These are phyloP conservation scores for Beta corolliflora DNA, from an alignment of 179 eudicot genomes.

Conservation along the genomic window DNA sequence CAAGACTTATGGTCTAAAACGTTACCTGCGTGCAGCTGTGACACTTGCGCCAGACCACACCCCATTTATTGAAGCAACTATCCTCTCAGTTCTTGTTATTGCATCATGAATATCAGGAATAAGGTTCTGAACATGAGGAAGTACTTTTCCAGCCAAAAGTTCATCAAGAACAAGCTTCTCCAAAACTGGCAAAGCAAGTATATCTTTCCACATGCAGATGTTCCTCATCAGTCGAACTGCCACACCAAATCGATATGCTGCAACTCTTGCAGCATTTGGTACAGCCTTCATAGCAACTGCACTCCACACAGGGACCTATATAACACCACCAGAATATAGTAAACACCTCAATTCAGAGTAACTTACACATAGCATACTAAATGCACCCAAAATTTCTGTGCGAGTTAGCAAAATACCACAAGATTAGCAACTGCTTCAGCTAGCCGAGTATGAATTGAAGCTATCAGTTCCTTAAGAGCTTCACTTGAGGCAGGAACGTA, in stretches of 20 bases:
- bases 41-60: conserved; percentile 82
- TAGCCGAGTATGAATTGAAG: conserved; percentile 68
- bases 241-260: conserved; percentile 84
- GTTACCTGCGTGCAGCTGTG: conserved; percentile 68
- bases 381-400: not conserved
- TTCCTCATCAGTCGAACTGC: conserved; percentile 85
- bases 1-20: not conserved
- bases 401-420: conserved; percentile 46
- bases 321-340: conserved; percentile 3
- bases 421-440: conserved; percentile 70
- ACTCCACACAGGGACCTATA: conserved; percentile 92
- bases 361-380: not conserved
- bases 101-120: conserved; percentile 79
- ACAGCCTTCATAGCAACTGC: conserved; percentile 71
- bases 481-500: conserved; percentile 76
- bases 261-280: conserved; percentile 82
- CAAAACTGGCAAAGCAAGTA: conserved; percentile 69
- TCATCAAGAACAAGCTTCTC: conserved; percentile 89
- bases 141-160: conserved; percentile 66
- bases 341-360: not conserved
- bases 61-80: conserved; percentile 69
- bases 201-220: conserved; percentile 83
- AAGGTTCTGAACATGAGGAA: conserved; percentile 84
- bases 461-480: conserved; percentile 63
- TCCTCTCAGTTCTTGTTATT: conserved; percentile 74